Conservation (phyloP, 1,284 basidiomycete genomes). For the Entoloma clypeatum region DNA sequence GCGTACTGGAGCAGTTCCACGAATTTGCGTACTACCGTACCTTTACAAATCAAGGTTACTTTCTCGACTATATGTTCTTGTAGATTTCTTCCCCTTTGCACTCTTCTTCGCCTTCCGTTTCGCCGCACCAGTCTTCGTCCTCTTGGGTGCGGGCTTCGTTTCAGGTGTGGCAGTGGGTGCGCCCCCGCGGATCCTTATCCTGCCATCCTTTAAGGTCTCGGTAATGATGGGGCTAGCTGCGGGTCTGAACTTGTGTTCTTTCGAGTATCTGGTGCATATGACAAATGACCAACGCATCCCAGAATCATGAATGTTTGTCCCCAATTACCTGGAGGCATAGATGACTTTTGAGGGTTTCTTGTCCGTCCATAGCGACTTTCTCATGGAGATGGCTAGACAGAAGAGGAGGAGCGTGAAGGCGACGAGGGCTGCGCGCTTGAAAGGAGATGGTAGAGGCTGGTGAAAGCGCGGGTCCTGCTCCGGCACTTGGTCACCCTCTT, state of each 20-base stretch:
- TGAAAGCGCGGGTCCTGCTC: constrained; percentile 38
- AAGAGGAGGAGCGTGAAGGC: constrained; percentile 39
- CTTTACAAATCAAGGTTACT: too few species aligned
- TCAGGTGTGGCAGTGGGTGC: constrained; percentile 32
- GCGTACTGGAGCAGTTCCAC: too few species aligned
- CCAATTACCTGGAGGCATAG: constrained; percentile 45
- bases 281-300: not conserved
- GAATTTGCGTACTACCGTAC: too few species aligned
- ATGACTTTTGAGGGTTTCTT: constrained; percentile 37
- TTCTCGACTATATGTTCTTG: too few species aligned
- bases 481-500: too few species aligned
- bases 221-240: constrained; percentile 68
- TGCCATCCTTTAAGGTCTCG: constrained; percentile 56
- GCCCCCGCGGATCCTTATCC: constrained; percentile 52
- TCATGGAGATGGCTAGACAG: constrained; percentile 39
- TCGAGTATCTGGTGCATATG: constrained; percentile 51
- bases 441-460: constrained; percentile 40
- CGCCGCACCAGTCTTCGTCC: too few species aligned
- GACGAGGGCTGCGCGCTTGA: constrained; percentile 47
- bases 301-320: not conserved
- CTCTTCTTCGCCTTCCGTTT: constrained; percentile 20
- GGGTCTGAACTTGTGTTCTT: constrained; percentile 60
- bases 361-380: constrained; percentile 20
- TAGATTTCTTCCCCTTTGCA: constrained; percentile 12
- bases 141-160: constrained; percentile 22